phyloP scores from a whole-genome alignment of 345 rosid species.

The Eucalyptus albens region DNA sequence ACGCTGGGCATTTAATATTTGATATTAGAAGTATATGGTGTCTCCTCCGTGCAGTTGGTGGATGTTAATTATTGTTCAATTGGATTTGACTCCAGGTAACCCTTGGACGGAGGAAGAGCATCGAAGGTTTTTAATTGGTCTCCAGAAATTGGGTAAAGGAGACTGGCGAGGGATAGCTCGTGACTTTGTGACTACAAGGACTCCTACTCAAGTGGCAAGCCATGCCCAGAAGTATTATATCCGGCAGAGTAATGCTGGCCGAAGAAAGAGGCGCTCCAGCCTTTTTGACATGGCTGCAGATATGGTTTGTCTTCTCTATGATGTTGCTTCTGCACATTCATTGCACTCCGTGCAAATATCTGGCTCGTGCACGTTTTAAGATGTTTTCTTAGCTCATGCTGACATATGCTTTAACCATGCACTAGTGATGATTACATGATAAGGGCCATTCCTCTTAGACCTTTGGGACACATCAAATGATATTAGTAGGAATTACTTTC shows the following conservation, averaged over 20 bases:
- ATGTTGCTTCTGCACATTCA: not conserved
- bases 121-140: conserved; percentile 71
- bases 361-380: not conserved
- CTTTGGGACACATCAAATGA: not conserved
- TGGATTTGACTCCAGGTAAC: conserved; percentile 28
- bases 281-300: conserved; percentile 88
- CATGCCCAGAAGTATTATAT: conserved; percentile 95
- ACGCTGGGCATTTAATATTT: not conserved
- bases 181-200: conserved; percentile 60
- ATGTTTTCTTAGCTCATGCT: not conserved
- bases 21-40: not conserved
- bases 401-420: not conserved
- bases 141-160: conserved; percentile 87
- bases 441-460: not conserved
- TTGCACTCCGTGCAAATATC: not conserved
- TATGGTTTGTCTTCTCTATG: conserved; percentile 34
- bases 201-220: conserved; percentile 97
- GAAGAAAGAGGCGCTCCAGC: conserved; percentile 91
- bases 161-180: conserved; percentile 96
- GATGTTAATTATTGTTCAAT: not conserved
- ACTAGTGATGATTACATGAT: not conserved
- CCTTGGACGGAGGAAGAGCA: conserved; percentile 98
- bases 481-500: not conserved
- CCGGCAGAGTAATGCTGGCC: conserved; percentile 52
- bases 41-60: not conserved